Evolutionary conservation across 768 basidiomycete genomes (phyloP).

Genomic region (Suillus alpinus): DNA sequence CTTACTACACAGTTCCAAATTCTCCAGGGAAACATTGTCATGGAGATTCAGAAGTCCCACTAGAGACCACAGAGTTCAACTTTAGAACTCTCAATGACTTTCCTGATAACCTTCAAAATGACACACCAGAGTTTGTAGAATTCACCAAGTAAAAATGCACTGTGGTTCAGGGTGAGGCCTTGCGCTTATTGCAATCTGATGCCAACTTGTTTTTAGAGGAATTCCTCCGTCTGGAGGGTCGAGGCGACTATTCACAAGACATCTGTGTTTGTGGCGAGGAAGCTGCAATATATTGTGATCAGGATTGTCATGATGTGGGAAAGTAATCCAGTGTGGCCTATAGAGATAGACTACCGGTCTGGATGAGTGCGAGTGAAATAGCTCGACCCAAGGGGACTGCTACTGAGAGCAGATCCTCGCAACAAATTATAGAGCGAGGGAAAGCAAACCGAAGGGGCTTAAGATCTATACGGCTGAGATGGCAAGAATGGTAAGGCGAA

Average conservation of each 20-base stretch:
- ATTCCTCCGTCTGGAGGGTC: neutral
- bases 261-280: neutral
- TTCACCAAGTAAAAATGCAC: neutral
- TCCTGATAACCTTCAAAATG: neutral
- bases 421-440: too few species aligned
- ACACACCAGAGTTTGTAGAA: neutral
- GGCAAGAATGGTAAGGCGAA: too few species aligned
- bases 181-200: neutral
- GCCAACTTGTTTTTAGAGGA: neutral
- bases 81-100: neutral
- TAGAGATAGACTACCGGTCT: too few species aligned
- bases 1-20: neutral
- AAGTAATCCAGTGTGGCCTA: too few species aligned
- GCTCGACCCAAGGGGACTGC: too few species aligned
- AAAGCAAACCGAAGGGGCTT: too few species aligned
- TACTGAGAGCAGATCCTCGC: too few species aligned
- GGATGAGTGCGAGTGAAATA: too few species aligned
- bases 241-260: neutral
- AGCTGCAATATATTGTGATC: neutral
- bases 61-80: neutral
- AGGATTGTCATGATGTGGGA: neutral
- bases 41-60: neutral
- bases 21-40: neutral
- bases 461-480: too few species aligned
- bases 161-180: neutral